These are phyloP conservation scores for Senecio squalidus DNA, from an alignment of 140 eudicot genomes.

Conservation along the genomic window DNA sequence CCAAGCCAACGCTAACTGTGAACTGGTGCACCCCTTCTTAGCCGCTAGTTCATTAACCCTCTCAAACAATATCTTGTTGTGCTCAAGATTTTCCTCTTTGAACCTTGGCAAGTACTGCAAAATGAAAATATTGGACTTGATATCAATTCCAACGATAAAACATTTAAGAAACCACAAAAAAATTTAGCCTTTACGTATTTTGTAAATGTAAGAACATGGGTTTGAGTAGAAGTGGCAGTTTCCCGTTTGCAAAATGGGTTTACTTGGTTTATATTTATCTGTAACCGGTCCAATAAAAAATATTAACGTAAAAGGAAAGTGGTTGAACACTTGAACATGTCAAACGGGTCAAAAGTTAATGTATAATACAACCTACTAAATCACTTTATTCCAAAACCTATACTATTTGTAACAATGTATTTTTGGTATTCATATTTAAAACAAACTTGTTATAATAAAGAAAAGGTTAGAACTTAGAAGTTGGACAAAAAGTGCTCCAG, in stretches of 20 bases:
- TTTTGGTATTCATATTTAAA: not conserved
- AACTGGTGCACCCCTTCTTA: slow-evolving; percentile 62
- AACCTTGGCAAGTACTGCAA: slow-evolving; percentile 48
- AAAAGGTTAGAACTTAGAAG: too few species aligned
- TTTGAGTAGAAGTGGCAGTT: too few species aligned
- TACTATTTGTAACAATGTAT: too few species aligned
- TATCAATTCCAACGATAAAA: not conserved
- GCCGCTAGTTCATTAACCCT: slow-evolving; percentile 38
- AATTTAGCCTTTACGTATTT: not conserved
- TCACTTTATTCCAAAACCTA: not conserved
- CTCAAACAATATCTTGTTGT: slow-evolving; percentile 41
- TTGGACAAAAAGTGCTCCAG: too few species aligned
- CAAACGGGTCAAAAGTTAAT: too few species aligned
- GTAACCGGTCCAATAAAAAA: too few species aligned
- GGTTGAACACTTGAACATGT: too few species aligned
- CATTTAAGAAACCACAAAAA: not conserved
- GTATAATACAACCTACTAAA: too few species aligned
- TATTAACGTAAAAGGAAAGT: too few species aligned
- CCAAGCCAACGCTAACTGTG: slow-evolving; percentile 65
- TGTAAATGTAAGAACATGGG: too few species aligned
- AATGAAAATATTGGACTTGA: not conserved
- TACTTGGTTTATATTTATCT: not conserved
- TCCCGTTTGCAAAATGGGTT: not conserved
- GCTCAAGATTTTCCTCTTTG: slow-evolving; percentile 41
- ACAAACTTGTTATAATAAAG: too few species aligned